Evolutionary conservation across 2,329 filamentous ascomycete species (phyloP), one percentile per base, ranked within the genome.

Genomic region (Paramyrothecium roridum): DNA sequence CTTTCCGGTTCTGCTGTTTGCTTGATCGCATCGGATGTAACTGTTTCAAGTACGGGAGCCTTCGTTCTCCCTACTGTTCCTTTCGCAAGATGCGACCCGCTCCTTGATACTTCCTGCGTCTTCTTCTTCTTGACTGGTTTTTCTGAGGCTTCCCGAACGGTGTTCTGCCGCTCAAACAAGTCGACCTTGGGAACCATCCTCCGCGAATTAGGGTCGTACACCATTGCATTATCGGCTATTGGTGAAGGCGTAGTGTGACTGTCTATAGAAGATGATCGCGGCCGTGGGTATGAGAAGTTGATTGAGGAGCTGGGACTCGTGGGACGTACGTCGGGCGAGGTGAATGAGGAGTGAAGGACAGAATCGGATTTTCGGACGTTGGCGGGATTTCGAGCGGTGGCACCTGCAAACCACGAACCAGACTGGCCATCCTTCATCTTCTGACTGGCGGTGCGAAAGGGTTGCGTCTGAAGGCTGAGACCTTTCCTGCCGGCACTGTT

Each of bases 131-230:
- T 70, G 17, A 59, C 56, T 1, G 72, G 70, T 50, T 71, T 74
- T 34, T 78, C 74, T 0, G 73, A 66, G 17, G 70, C 60, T 19
- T 78, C 70, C 22, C 70, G 65, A 3, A 77, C 63, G 33, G 65
- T 70, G 53, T 78, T 73, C 52, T 81, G 76, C 48, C 70, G 70
- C 51, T 68, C 76, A 59, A 74, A 48, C 19, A 81, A 59, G 23
- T 80, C 73, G 7, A 66, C 67, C 52, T 60, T 77, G 3, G 80
- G 77, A 3, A 87, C 76, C 76, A 87, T 85, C 56, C 85, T 80
- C 60, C 85, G 78, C 17, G 85, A 86, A 61, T 87, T 87, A n/a
- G 84, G 77, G 59, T 87, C 85, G 62, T 86, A 85, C 49, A 88
- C 80, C 67, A 89, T 62, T 33, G 73, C 67, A 59, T 78, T 64